These are phyloP conservation scores for Alternaria rosae DNA, from an alignment of 2,329 filamentous ascomycete species.

Conservation along the genomic window DNA sequence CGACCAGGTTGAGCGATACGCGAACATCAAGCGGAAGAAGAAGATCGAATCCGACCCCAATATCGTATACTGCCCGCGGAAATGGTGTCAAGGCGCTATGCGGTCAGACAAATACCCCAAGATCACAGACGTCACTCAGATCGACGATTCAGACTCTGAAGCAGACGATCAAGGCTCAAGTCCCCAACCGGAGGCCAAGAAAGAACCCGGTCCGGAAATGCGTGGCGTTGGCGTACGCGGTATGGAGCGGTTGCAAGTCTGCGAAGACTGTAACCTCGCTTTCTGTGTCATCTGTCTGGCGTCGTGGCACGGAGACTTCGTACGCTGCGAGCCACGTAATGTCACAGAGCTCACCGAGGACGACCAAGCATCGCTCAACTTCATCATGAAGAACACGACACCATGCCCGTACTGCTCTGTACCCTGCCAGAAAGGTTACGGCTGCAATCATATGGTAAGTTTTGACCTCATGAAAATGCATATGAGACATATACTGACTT, in stretches of 20 bases:
- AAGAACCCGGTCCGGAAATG: conserved; percentile 26
- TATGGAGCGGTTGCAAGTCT: conserved; percentile 78
- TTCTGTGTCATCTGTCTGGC: conserved; percentile 80
- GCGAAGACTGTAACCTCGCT: conserved; percentile 75
- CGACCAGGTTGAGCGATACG: conserved; percentile 82
- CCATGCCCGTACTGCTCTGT: conserved; percentile 87
- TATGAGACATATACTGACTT: conserved; percentile 66
- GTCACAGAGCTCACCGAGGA: conserved; percentile 78
- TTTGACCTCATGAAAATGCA: conserved; percentile 78
- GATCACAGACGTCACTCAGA: conserved; percentile 51
- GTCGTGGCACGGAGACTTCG: conserved; percentile 93
- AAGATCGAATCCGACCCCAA: conserved; percentile 90
- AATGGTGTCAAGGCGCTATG: conserved; percentile 91
- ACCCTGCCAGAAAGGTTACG: conserved; percentile 87
- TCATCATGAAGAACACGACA: conserved; percentile 80
- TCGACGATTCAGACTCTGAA: conserved; percentile 52
- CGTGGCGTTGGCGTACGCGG: conserved; percentile 54
- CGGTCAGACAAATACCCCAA: conserved; percentile 61
- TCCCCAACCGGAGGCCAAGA: conserved; percentile 8
- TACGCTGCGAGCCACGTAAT: conserved; percentile 72
- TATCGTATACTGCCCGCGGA: conserved; percentile 89
- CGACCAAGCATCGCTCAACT: conserved; percentile 86
- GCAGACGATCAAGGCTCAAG: conserved; percentile 32
- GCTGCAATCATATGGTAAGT: conserved; percentile 61
- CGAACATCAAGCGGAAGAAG: conserved; percentile 89